Evolutionary conservation across 83 land plant genomes (phyloP), one percentile per base, ranked within the genome.

Genomic region (Picea abies): DNA sequence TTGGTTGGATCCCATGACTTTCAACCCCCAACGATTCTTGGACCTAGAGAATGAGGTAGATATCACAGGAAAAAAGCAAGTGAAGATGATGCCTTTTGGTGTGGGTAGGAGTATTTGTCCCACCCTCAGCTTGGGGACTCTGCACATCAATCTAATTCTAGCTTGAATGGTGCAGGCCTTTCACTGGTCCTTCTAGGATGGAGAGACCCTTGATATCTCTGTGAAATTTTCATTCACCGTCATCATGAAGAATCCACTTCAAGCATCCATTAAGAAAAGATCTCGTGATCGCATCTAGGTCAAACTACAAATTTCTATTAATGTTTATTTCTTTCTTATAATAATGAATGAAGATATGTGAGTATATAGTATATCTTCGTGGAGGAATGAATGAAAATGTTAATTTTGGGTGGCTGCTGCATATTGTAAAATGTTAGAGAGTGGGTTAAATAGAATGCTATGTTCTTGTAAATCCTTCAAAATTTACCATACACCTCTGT

Each of bases 81-180:
- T 96, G 72, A 89, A 85, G 83, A 90, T 91, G 92, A 87, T 96
- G 80, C 96, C 98, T 35, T 93, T 93, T 63, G 98, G 98, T 4
- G 89, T 85, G 78, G 98, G 89, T 47, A 64, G 98, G 86, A 75
- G 98, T 87, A 95, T 93, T 1, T 93, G 95, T 82, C 95, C 95
- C 12, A 93, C 91, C 0, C 67, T 91, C 64, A 71, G 79, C 17
- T 81, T 93, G 89, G 95, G 86, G 17, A 93, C 85, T 37, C 75
- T 88, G 8, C 95, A 93, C 61, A 81, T 93, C 4, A 83, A 78
- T 19, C 79, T 93, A 12, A 86, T 93, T 81, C 4, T 93, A 65
- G 95, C 91, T 3, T 79, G 95, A 23, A 87, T 93, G 95, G 93
- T 93, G 16, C 95, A 91, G 84, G 91, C 88, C 78, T 93, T 93